Percentiles rank a stretch among this genome's conserved stretches.
phyloP scores from a whole-genome alignment of 2,329 filamentous ascomycete species.

The Moelleriella libera region DNA sequence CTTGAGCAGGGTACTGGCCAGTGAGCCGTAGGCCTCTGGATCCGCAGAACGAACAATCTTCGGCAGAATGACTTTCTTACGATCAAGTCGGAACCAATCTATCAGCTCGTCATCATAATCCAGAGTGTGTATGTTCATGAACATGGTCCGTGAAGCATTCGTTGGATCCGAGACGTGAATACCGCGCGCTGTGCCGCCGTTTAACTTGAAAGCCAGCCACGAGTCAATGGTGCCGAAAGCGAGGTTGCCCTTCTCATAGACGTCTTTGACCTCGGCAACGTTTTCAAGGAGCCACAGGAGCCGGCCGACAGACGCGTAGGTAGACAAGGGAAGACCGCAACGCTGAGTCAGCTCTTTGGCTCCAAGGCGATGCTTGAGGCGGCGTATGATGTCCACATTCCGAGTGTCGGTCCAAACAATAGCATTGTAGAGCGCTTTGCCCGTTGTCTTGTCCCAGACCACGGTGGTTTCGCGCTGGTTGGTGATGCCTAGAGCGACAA shows the following conservation, averaged over 20 bases:
- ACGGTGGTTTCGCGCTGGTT: slow-evolving; percentile 76
- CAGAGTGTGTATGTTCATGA: slow-evolving; percentile 67
- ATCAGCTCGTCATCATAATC: slow-evolving; percentile 62
- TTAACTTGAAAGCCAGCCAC: slow-evolving; percentile 69
- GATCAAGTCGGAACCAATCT: slow-evolving; percentile 61
- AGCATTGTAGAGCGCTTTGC: slow-evolving; percentile 64
- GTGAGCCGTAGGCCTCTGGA: slow-evolving; percentile 49
- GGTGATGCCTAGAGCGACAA: slow-evolving; percentile 66
- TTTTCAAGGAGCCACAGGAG: slow-evolving; percentile 65
- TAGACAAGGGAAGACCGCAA: slow-evolving; percentile 67
- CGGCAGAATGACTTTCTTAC: slow-evolving; percentile 56
- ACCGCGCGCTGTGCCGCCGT: slow-evolving; percentile 51
- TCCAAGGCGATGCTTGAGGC: slow-evolving; percentile 52
- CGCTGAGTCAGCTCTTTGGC: slow-evolving; percentile 52
- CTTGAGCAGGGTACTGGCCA: slow-evolving; percentile 47
- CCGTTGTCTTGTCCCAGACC: slow-evolving; percentile 65
- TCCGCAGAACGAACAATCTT: slow-evolving; percentile 66
- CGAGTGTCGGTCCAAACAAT: slow-evolving; percentile 82
- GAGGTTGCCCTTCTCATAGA: slow-evolving; percentile 57
- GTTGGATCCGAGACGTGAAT: slow-evolving; percentile 65
- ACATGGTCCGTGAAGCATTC: slow-evolving; percentile 79
- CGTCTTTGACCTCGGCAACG: slow-evolving; percentile 48
- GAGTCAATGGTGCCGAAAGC: slow-evolving; percentile 72
- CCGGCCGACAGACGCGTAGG: slow-evolving; percentile 69
- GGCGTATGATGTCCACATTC: slow-evolving; percentile 55